These are phyloP conservation scores for Penstemon davidsonii DNA, from an alignment of 257 asterid genomes.

Conservation along the genomic window DNA sequence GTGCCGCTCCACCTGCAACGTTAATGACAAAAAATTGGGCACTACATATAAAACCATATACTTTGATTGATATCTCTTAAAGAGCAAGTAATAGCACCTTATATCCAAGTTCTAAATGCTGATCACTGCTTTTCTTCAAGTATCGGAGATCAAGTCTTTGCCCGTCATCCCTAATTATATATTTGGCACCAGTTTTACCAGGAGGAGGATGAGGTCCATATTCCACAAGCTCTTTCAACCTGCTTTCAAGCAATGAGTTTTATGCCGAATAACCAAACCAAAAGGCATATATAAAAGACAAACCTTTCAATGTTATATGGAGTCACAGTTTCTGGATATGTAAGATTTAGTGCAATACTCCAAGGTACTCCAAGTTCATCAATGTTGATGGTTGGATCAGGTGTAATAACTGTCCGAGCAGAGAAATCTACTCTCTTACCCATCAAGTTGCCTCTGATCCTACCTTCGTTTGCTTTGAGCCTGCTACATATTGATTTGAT, in stretches of 20 bases:
- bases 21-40: conserved; percentile 25
- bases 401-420: conserved; percentile 98
- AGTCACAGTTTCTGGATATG: conserved; percentile 98
- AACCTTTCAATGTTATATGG: conserved; percentile 99
- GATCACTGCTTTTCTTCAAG: conserved; percentile 96
- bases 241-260: conserved; percentile 35
- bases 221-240: conserved; percentile 98
- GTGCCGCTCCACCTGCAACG: conserved; percentile 95
- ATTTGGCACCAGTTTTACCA: conserved; percentile 99
- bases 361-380: conserved; percentile 98
- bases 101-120: conserved; percentile 94
- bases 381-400: conserved; percentile 96
- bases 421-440: conserved; percentile 98
- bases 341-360: conserved; percentile 98
- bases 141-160: conserved; percentile 99
- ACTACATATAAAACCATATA: conserved; percentile 18
- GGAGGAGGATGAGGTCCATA: conserved; percentile 99
- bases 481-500: conserved; percentile 97
- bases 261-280: conserved; percentile 21
- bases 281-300: conserved; percentile 17
- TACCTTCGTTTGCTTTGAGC: conserved; percentile 97
- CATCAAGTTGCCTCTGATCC: conserved; percentile 98
- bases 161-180: conserved; percentile 97
- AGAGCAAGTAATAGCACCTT: conserved; percentile 48
- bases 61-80: conserved; percentile 5